Conservation (phyloP, 306 rosid species). For the Acacia crassicarpa region DNA sequence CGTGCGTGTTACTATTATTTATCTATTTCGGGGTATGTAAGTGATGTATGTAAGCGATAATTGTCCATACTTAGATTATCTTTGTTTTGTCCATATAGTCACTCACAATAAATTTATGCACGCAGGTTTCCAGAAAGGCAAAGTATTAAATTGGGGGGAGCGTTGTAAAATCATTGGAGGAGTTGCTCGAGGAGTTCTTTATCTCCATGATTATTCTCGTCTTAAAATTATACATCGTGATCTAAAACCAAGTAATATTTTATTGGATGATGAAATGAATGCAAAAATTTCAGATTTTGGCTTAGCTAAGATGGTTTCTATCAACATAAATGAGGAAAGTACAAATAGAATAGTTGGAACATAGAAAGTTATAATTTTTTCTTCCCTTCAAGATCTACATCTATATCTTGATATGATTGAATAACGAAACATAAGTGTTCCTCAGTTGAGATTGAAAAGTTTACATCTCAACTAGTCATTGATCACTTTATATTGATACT, state of each 20-base stretch:
- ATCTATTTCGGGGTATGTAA: too few species aligned
- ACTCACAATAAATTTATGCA: background rate
- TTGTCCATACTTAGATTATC: background rate
- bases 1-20: too few species aligned
- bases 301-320: conserved; percentile 20
- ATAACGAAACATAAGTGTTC: background rate
- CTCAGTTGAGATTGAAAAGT: background rate
- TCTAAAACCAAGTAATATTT: background rate
- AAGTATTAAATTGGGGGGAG: background rate
- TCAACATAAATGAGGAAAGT: background rate
- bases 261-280: conserved; percentile 14
- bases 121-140: conserved; percentile 3
- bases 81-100: background rate
- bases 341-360: background rate
- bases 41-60: background rate
- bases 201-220: background rate
- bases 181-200: background rate
- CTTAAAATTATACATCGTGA: background rate
- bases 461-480: background rate
- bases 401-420: background rate
- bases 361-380: background rate
- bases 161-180: background rate
- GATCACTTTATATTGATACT: background rate
- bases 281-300: conserved; percentile 53
- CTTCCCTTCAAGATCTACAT: background rate